These are phyloP conservation scores for Podospora comata DNA, from an alignment of 495 filamentous ascomycete genomes.

Conservation along the genomic window DNA sequence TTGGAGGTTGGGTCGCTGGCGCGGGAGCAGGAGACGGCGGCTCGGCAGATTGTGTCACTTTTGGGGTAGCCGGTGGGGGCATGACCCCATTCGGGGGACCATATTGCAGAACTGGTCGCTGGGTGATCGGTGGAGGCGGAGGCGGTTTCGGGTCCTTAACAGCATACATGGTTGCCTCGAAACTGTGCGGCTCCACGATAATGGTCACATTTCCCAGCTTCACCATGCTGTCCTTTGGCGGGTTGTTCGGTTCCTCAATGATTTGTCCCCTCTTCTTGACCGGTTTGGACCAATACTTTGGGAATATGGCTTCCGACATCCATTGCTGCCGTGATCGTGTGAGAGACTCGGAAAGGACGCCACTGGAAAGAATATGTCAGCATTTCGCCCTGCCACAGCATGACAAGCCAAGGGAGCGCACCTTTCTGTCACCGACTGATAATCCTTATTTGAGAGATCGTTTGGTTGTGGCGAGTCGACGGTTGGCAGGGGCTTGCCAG, in stretches of 20 bases:
- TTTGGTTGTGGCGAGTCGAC: slow-evolving; percentile 64
- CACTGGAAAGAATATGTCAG: slow-evolving; percentile 49
- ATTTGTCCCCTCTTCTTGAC: slow-evolving; percentile 71
- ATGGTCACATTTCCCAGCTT: slow-evolving; percentile 78
- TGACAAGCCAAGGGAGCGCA: slow-evolving; percentile 31
- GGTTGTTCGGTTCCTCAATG: slow-evolving; percentile 69
- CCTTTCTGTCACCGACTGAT: slow-evolving; percentile 84
- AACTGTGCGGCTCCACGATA: slow-evolving; percentile 84
- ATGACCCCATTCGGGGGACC: slow-evolving; percentile 59
- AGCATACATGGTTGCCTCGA: slow-evolving; percentile 81
- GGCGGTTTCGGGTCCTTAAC: slow-evolving; percentile 68
- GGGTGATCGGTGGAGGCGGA: slow-evolving; percentile 29
- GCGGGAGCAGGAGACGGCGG: slow-evolving; percentile 24
- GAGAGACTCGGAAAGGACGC: slow-evolving; percentile 78
- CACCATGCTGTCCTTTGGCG: slow-evolving; percentile 80
- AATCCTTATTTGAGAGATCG: slow-evolving; percentile 63
- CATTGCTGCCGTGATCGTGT: slow-evolving; percentile 83
- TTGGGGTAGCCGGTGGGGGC: slow-evolving; percentile 52
- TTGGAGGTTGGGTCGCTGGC: slow-evolving; percentile 24
- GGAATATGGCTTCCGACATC: slow-evolving; percentile 83
- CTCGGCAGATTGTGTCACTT: slow-evolving; percentile 27
- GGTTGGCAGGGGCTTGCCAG: slow-evolving; percentile 69
- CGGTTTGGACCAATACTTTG: slow-evolving; percentile 91
- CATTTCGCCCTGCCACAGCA: not conserved
- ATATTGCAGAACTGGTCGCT: slow-evolving; percentile 68